Percentiles rank a stretch among this genome's conserved stretches.
Evolutionary conservation across 805 yeast genomes (phyloP).

Genomic region (Komagataella pseudopastoris): DNA sequence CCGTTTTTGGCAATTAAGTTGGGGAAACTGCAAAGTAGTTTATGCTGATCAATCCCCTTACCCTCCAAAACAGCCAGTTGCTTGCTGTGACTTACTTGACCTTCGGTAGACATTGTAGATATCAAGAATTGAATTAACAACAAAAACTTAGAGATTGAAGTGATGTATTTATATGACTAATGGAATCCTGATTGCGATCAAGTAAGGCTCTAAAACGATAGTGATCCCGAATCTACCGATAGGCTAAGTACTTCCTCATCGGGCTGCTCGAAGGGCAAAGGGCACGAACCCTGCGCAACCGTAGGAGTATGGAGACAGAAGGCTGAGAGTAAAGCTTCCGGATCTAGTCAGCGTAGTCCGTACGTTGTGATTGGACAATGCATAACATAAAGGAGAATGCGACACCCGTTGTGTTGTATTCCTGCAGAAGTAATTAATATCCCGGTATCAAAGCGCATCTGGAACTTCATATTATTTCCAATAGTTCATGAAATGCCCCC

Average conservation of each 20-base stretch:
- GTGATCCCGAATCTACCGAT: not conserved
- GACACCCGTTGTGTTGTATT: not conserved
- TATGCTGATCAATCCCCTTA: not conserved
- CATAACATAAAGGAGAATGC: not conserved
- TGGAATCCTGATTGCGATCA: not conserved
- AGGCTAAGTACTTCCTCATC: not conserved
- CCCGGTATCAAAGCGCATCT: no score
- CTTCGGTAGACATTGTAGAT: slow-evolving; percentile 6
- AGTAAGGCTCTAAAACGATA: not conserved
- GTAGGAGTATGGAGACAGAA: not conserved
- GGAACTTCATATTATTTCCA: not conserved
- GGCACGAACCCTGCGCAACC: not conserved
- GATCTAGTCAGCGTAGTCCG: not conserved
- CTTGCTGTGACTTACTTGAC: slow-evolving; percentile 3
- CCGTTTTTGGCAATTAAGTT: slow-evolving; percentile 12
- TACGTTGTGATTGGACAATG: not conserved
- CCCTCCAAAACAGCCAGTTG: not conserved
- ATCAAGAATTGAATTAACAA: not conserved
- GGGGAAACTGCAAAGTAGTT: not conserved
- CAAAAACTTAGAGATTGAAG: not conserved
- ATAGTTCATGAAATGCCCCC: not conserved
- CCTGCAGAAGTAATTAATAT: not conserved
- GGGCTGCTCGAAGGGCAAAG: not conserved
- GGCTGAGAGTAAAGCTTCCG: not conserved
- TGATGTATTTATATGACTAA: not conserved